phyloP scores from a whole-genome alignment of 2,329 filamentous ascomycete species.

The Fusarium sp. region DNA sequence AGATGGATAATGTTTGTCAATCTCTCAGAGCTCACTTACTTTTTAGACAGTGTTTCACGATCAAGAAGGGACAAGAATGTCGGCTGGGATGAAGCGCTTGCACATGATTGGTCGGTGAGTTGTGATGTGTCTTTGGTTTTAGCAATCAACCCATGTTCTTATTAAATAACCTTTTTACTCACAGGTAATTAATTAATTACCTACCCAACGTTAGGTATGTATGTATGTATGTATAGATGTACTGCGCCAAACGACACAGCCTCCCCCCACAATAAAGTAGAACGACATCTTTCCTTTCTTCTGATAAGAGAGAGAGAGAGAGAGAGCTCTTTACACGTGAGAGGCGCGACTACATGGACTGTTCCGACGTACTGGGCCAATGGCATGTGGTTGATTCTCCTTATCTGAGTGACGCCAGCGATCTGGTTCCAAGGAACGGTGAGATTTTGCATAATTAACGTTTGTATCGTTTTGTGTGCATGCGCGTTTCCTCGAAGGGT shows the following conservation, averaged over 20 bases:
- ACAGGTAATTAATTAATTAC: slow-evolving; percentile 25
- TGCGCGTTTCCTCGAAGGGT: background rate
- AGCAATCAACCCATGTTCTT: slow-evolving; percentile 31
- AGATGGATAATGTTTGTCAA: background rate
- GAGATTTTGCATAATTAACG: slow-evolving; percentile 15
- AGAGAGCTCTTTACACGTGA: slow-evolving; percentile 23
- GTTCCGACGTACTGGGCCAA: slow-evolving; percentile 16
- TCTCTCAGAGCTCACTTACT: background rate
- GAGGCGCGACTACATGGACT: background rate
- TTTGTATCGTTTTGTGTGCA: slow-evolving; percentile 15
- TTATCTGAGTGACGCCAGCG: slow-evolving; percentile 32
- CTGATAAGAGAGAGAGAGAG: slow-evolving; percentile 35
- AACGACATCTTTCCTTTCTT: background rate
- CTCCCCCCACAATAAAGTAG: slow-evolving; percentile 28
- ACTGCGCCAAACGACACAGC: slow-evolving; percentile 15
- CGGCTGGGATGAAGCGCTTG: background rate
- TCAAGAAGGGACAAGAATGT: background rate
- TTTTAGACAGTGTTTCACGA: background rate
- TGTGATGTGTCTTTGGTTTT: slow-evolving; percentile 32
- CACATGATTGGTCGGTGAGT: slow-evolving; percentile 9
- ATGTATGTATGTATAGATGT: too few species aligned
- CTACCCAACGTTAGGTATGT: too few species aligned
- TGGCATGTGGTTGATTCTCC: background rate
- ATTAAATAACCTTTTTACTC: slow-evolving; percentile 41
- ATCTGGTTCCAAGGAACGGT: slow-evolving; percentile 13